These are phyloP conservation scores for Raphanus sativus DNA, from an alignment of 345 rosid genomes.

Conservation along the genomic window DNA sequence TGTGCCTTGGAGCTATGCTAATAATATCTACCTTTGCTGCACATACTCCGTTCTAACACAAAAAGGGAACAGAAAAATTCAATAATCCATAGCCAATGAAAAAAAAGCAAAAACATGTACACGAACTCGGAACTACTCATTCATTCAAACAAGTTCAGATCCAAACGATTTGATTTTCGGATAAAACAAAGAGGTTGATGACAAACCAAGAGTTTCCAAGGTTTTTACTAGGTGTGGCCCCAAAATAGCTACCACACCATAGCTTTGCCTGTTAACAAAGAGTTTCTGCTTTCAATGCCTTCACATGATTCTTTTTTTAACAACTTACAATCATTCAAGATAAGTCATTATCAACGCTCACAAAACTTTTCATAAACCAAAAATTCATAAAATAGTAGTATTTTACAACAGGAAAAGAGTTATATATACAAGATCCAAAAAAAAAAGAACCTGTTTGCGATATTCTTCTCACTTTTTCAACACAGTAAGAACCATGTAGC, in stretches of 20 bases:
- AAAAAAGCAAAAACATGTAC: slow-evolving; percentile 2
- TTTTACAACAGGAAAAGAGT: slow-evolving; percentile 20
- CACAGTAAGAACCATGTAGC: slow-evolving; percentile 6
- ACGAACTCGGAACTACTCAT: neutral
- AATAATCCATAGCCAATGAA: slow-evolving; percentile 1
- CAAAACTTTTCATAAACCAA: slow-evolving; percentile 7
- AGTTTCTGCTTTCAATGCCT: slow-evolving; percentile 32
- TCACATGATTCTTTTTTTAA: slow-evolving; percentile 35
- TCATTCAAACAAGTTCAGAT: slow-evolving; percentile 18
- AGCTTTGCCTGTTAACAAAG: slow-evolving; percentile 31
- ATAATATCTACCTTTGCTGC: slow-evolving; percentile 22
- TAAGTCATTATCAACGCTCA: slow-evolving; percentile 31
- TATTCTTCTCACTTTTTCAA: slow-evolving; percentile 18
- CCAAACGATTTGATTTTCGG: neutral
- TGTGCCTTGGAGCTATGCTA: slow-evolving; percentile 25
- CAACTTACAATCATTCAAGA: slow-evolving; percentile 32
- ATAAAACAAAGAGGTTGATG: slow-evolving; percentile 33
- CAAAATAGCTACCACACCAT: slow-evolving; percentile 36
- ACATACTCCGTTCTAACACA: slow-evolving; percentile 23
- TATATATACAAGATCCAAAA: neutral
- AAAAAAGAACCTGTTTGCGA: slow-evolving; percentile 21
- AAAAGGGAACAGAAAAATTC: slow-evolving; percentile 5
- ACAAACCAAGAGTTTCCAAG: slow-evolving; percentile 34
- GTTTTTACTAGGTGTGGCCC: slow-evolving; percentile 43
- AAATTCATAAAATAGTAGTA: slow-evolving; percentile 8